Evolutionary conservation across 176 grass and related monocot genomes (phyloP), one percentile per base, ranked within the genome.

Genomic region (Carex kokanica): DNA sequence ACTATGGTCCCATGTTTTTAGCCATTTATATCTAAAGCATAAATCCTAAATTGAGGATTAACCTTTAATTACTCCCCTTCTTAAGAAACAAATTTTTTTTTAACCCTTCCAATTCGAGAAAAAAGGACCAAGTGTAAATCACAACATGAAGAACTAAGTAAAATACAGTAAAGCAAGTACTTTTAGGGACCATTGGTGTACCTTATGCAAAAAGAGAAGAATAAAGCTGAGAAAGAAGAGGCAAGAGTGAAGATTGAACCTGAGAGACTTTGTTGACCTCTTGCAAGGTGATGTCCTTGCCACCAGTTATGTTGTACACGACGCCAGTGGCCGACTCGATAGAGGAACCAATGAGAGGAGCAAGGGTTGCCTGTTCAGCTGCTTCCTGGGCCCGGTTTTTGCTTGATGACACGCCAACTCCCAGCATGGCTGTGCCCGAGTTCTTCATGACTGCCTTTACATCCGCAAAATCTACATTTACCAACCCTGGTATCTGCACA

Each of bases 401-500:
- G 86, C 96, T 93, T 15, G 92, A 95, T 69, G 93, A 99, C 74
- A 93, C 93, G 24, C 96, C 93, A 55, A 93, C 88, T 0, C 96
- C 93, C 0, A 99, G 93, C 93, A 99, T 99, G 40, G 96, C 96
- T 57, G 93, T 95, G 84, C 96, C 96, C 20, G 96, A 95, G 71
- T 90, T 91, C 84, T 93, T 95, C 91, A 99, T 99, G 9, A 99
- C 91, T 32, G 96, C 89, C 86, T 99, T 95, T 36, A 95, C 96
- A 88, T 99, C 96, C 3, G 96, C 96, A 92, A 99, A 99, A 86
- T 99, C 96, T 63, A 99, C 96, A 83, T 99, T 99, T 9, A 95
- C 96, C 8, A 99, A 91, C 47, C 93, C 96, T 63, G 96, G 96
- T 78, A 95, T 95, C 92, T 98, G 88, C 61, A 79, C 45, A 65